Base-by-base conservation (phyloP, 352 stramenopile species). In the Phytophthora tentaculata region DNA sequence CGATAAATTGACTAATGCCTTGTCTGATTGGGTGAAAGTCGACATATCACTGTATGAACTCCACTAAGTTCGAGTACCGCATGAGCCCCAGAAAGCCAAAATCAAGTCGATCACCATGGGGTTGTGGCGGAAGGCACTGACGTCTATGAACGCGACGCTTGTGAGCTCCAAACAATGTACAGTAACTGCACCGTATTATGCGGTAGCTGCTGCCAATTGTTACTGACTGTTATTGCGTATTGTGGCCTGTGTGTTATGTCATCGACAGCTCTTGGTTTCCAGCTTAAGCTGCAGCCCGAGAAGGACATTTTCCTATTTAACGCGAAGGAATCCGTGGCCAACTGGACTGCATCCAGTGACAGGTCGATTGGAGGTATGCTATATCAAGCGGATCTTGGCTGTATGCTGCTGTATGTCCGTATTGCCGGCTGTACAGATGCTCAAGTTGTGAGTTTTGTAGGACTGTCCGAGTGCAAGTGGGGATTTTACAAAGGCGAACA, bases 121-220 rank as follows among this genome's bases (percentile, higher is more conserved):
- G 61, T 88, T 95, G 70, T 77, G 91, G 61, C 79, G 81, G 10
- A 84, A 77, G 56, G 74, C 81, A 67, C 56, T 93, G 47, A 84
- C 83, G 71, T 92, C 87, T 19, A 74, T 91, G 64, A 85, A 95
- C 76, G 79, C 87, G 24, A 81, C 81, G 26, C 76, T 95, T 59
- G 73, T 95, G 39, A 90, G 77, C 75, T 94, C 85, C 57, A 94
- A 93, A 69, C 85, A 95, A 55, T 89, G 86, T 92, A 77, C 51
- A 83, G 32, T 12, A 9, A 7, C 13, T 29, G n/a, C 4, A 41
- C 19, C 8, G n/a, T 19, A 32, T n/a, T 24, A 0, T 51, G 1
- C 6, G 2, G 12, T 39, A 17, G 2, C 5, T 43, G 0, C 17
- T 59, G 5, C 5, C 0, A 58, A 16, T 44, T 6, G n/a, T 35